Conservation (phyloP, 441 rosid genomes). For the Populus trichocarpa region DNA sequence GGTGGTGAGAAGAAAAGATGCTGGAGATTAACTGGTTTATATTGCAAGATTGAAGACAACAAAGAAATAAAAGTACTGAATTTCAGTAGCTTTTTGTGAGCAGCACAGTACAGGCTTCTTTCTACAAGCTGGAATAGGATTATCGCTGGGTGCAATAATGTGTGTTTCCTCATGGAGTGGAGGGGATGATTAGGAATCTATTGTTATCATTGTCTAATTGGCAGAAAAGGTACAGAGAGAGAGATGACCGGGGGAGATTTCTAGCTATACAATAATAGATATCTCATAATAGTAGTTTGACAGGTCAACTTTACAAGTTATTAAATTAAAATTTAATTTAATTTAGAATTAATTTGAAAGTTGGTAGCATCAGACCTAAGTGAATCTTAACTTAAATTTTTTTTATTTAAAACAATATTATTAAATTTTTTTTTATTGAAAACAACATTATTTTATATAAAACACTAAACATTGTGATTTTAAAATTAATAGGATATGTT, state of each 20-base stretch:
- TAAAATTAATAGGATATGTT: too few species aligned
- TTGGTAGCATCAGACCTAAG: too few species aligned
- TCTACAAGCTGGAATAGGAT: constrained; percentile 21
- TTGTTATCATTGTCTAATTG: constrained; percentile 21
- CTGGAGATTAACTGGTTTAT: constrained; percentile 39
- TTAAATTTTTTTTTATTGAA: too few species aligned
- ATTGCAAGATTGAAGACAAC: constrained; percentile 14
- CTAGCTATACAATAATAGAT: too few species aligned
- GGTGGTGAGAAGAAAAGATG: constrained; percentile 22
- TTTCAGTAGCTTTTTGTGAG: constrained; percentile 15
- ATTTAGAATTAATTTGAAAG: too few species aligned
- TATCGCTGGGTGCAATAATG: constrained; percentile 49
- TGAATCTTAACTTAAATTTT: too few species aligned
- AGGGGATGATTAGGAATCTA: constrained; percentile 56
- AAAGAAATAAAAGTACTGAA: not conserved
- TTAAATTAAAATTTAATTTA: too few species aligned
- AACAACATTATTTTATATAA: too few species aligned
- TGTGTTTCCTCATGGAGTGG: constrained; percentile 49
- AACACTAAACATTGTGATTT: too few species aligned
- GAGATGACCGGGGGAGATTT: not conserved
- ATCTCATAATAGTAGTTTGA: too few species aligned
- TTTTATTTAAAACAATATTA: too few species aligned
- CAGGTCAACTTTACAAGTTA: too few species aligned
- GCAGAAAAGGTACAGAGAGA: not conserved
- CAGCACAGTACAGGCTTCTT: constrained; percentile 31